Evolutionary conservation across 2,329 filamentous ascomycete genomes (phyloP).

Genomic region (Plectosphaerella sp.): DNA sequence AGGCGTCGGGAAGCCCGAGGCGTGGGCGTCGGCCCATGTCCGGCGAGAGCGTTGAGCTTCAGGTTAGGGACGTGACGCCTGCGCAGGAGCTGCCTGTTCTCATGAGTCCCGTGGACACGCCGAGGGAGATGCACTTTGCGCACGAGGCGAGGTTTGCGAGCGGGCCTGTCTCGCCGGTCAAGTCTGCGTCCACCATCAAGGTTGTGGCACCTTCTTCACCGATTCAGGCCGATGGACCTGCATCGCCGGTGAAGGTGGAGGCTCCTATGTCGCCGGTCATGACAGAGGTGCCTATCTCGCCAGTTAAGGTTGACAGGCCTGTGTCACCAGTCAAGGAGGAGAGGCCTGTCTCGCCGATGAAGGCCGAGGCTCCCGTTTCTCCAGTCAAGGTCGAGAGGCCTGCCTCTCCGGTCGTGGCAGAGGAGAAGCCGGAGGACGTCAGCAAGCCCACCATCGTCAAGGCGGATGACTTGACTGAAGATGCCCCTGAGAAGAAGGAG

Average conservation of each 20-base stretch:
- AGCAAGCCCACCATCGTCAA: too few species aligned
- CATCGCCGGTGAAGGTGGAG: background rate
- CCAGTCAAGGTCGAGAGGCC: background rate
- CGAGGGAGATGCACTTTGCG: background rate
- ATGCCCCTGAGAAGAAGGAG: too few species aligned
- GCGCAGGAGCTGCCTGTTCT: background rate
- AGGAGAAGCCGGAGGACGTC: too few species aligned
- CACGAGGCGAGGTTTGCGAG: background rate
- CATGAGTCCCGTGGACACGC: background rate
- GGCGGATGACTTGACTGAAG: too few species aligned
- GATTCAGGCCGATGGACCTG: too few species aligned
- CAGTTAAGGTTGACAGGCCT: background rate
- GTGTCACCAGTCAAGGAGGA: background rate
- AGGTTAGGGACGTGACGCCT: background rate
- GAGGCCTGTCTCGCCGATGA: background rate
- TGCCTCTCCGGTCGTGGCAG: background rate
- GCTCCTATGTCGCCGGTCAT: background rate
- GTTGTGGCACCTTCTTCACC: too few species aligned
- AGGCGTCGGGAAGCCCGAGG: conserved; percentile 4
- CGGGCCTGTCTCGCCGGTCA: too few species aligned
- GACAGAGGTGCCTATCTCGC: background rate
- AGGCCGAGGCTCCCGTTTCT: background rate
- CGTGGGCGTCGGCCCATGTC: background rate
- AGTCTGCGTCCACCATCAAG: too few species aligned
- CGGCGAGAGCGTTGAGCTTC: background rate